Conservation (phyloP, 495 filamentous ascomycete species). For the Sordaria brevicollis region DNA sequence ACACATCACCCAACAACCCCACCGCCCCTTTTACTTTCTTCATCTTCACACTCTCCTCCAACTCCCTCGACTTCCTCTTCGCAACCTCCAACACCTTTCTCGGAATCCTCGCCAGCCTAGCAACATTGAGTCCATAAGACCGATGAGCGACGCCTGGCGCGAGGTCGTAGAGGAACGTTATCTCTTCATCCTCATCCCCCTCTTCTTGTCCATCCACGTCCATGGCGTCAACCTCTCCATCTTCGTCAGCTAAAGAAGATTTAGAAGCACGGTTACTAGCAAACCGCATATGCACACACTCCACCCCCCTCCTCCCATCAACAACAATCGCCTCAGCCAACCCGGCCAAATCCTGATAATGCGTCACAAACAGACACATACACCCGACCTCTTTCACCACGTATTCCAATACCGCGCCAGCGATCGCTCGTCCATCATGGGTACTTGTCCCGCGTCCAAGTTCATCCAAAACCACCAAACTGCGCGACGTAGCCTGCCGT, state of each 20-base stretch:
- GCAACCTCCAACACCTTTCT: constrained; percentile 65
- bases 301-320: constrained; percentile 31
- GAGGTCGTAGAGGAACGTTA: constrained; percentile 78
- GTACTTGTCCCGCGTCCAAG: constrained; percentile 86
- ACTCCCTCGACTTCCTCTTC: constrained; percentile 61
- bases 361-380: constrained; percentile 88
- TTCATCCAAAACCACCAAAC: constrained; percentile 89
- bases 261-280: constrained; percentile 14
- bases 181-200: constrained; percentile 37
- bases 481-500: constrained; percentile 70
- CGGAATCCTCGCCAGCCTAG: constrained; percentile 75
- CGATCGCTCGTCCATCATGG: constrained; percentile 93
- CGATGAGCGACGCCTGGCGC: constrained; percentile 84
- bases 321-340: constrained; percentile 47
- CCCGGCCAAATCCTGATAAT: constrained; percentile 78
- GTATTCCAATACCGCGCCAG: constrained; percentile 78
- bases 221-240: constrained; percentile 15
- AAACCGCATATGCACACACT: constrained; percentile 81
- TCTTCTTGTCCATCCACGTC: constrained; percentile 23
- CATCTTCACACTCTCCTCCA: constrained; percentile 64
- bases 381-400: constrained; percentile 65
- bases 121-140: constrained; percentile 91
- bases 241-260: constrained; percentile 11
- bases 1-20: constrained; percentile 33
- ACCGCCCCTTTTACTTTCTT: constrained; percentile 41